These are phyloP conservation scores for Pleurotus tuoliensis DNA, from an alignment of 768 basidiomycete species.

Conservation along the genomic window DNA sequence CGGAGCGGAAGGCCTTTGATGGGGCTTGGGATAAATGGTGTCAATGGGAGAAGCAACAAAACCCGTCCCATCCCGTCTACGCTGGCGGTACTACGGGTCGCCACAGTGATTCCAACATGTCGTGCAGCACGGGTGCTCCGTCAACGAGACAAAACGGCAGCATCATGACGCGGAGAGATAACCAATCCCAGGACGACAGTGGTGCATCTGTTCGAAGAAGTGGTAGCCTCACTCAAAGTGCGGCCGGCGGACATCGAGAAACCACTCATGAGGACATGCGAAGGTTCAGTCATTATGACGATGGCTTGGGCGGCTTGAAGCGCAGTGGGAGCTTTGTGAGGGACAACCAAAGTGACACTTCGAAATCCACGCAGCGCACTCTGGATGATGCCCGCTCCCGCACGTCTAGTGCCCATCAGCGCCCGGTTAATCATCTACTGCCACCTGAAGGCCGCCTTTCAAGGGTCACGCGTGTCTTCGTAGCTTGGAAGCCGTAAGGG, in stretches of 20 bases:
- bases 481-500: constrained; percentile 46
- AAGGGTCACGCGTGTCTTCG: constrained; percentile 49
- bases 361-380: background rate
- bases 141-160: background rate
- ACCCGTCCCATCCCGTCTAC: constrained; percentile 10
- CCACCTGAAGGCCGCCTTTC: constrained; percentile 40
- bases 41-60: constrained; percentile 38
- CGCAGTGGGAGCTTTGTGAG: background rate
- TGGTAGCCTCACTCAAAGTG: background rate
- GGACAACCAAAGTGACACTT: background rate
- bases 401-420: background rate
- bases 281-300: constrained; percentile 4
- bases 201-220: background rate
- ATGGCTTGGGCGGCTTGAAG: background rate
- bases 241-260: background rate
- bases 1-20: constrained; percentile 54
- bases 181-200: background rate
- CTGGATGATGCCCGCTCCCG: background rate
- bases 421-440: constrained; percentile 5
- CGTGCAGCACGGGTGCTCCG: background rate
- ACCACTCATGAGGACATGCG: background rate
- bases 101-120: constrained; percentile 2
- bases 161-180: background rate
- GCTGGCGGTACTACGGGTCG: constrained; percentile 3
- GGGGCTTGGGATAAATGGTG: constrained; percentile 56